Percentiles rank a stretch among this genome's conserved stretches.
phyloP scores from a whole-genome alignment of 108 stramenopile species.

The Nitzschia palea region DNA sequence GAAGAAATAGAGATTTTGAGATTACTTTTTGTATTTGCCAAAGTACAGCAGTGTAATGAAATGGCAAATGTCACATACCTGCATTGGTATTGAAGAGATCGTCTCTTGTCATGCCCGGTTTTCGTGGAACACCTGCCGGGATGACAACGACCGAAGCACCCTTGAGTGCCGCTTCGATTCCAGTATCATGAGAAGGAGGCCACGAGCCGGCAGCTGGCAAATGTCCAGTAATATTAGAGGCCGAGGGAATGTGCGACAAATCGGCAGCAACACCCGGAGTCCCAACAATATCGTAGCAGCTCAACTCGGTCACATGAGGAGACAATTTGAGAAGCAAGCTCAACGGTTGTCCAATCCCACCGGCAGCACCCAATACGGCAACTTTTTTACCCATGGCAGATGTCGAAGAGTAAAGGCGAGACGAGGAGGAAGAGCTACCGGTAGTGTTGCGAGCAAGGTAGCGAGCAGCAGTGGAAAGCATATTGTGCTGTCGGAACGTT shows the following conservation, averaged over 20 bases:
- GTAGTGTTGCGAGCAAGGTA: background rate
- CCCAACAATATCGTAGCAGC: conserved; percentile 90
- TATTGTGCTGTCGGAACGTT: no score
- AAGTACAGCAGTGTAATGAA: no score
- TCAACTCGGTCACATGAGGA: conserved; percentile 76
- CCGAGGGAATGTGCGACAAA: conserved; percentile 58
- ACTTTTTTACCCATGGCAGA: conserved; percentile 70
- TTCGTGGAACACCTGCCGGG: conserved; percentile 99
- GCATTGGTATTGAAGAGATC: conserved; percentile 69
- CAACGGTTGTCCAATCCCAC: conserved; percentile 99
- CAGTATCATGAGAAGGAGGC: conserved; percentile 68
- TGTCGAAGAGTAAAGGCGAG: conserved; percentile 47
- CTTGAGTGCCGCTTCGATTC: conserved; percentile 72
- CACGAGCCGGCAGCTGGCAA: conserved; percentile 73
- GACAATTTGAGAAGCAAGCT: conserved; percentile 95
- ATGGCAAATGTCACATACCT: conserved; percentile 3
- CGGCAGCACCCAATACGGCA: conserved; percentile 93
- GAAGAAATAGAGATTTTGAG: no score
- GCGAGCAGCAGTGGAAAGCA: conserved; percentile 24
- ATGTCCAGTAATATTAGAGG: conserved; percentile 55
- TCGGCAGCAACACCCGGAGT: conserved; percentile 99
- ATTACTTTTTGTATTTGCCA: no score
- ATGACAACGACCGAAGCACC: conserved; percentile 96
- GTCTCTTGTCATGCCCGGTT: conserved; percentile 97
- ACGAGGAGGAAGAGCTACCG: background rate